Evolutionary conservation across 1,284 basidiomycete species (phyloP), one percentile per base, ranked within the genome.

Genomic region (Rhodotorula sp.): DNA sequence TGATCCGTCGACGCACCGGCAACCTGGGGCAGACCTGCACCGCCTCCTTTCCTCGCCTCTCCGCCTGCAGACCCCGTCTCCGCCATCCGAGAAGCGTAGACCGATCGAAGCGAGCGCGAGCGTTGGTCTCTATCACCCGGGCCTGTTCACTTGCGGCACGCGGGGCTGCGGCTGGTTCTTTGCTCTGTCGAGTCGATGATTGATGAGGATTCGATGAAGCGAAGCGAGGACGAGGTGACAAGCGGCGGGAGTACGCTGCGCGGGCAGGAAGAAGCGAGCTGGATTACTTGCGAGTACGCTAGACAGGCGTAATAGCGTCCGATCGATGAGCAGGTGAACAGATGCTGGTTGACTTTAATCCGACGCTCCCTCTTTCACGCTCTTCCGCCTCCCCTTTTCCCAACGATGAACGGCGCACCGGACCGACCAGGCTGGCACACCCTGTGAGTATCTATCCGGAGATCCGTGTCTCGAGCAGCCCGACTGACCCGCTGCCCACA

Each of bases 371-470:
- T 43, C 8, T 8, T 10, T 29, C 31, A 15, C 48, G 20, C 29
- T 46, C 16, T 31, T 7, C 23, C 46, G 18, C 29, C 48, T 23
- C 46, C 34, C 31, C 65, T 14, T 23, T 3, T 18, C 12, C 5
- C 10, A 2, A 39, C n/a, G 1, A 69, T 67, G 62, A 5, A 54
- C 18, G 29, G 46, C n/a, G 3, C 58, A 1, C 52, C 52, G 31
- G 76, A 72, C 52, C 59, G 67, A 29, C 59, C 69, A 12, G 52
- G 63, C 64, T 77, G 76, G 76, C 76, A 77, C 63, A 71, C 49
- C 1, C 46, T 77, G 76, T 77, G 16, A 39, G 76, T 18, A 5
- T 4, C 8, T 34, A 18, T 34, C n/a, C 12, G 14, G 2, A 5
- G 20, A 34, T 4, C 48, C n/a, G 8, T 16, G 0, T 7, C 3